Percentiles rank a stretch among this genome's conserved stretches.
Evolutionary conservation across 441 rosid species (phyloP).

Genomic region (Francoa sonchifolia): DNA sequence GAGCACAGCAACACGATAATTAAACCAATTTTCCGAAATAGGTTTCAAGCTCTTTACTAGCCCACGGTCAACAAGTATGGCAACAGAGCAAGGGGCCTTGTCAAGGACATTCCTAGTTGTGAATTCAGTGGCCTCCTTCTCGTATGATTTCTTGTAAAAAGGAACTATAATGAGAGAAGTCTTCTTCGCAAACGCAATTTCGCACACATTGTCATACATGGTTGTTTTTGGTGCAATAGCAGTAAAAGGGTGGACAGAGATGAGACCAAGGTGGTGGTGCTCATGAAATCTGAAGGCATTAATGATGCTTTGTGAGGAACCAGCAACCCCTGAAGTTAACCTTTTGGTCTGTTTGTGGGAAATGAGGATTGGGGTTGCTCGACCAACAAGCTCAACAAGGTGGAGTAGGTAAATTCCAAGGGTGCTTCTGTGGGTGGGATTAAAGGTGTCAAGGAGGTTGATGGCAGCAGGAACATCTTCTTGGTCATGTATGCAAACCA

Average conservation of each 20-base stretch:
- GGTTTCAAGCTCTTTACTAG: slow-evolving; percentile 3
- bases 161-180: slow-evolving; percentile 23
- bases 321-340: neutral
- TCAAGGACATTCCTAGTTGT: slow-evolving; percentile 19
- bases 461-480: slow-evolving; percentile 27
- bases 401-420: slow-evolving; percentile 23
- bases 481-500: slow-evolving; percentile 28
- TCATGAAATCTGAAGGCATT: slow-evolving; percentile 22
- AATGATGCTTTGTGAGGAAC: slow-evolving; percentile 17
- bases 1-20: slow-evolving; percentile 17
- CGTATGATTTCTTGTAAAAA: slow-evolving; percentile 17
- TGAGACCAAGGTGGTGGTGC: neutral
- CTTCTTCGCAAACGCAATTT: slow-evolving; percentile 20
- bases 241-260: slow-evolving; percentile 18
- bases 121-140: slow-evolving; percentile 9
- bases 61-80: slow-evolving; percentile 21
- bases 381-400: slow-evolving; percentile 28
- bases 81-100: slow-evolving; percentile 35
- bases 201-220: slow-evolving; percentile 31
- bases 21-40: slow-evolving; percentile 5
- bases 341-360: slow-evolving; percentile 19
- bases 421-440: slow-evolving; percentile 19
- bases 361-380: slow-evolving; percentile 23
- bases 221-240: slow-evolving; percentile 20
- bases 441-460: slow-evolving; percentile 19